A percentile compares a stretch with the other conserved stretches of the same genome.
phyloP scores from a whole-genome alignment of 257 asterid species.

The Primulina eburnea region DNA sequence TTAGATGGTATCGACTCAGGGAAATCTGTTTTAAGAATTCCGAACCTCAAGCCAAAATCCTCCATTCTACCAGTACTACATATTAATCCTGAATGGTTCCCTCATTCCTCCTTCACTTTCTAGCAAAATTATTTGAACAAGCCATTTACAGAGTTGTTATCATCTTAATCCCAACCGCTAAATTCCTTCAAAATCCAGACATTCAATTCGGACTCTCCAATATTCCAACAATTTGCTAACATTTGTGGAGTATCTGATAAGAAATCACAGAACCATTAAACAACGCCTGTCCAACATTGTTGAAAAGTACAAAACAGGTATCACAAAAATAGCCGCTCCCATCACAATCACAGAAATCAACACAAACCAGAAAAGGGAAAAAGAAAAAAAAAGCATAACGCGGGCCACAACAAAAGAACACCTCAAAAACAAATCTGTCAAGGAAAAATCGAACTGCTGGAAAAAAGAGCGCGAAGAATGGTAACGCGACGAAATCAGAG shows the following conservation, averaged over 20 bases:
- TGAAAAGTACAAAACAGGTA: conserved; percentile 13
- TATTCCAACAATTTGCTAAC: no score
- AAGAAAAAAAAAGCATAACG: conserved; percentile 24
- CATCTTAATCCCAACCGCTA: neutral
- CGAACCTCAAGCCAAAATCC: no score
- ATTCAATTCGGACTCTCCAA: neutral
- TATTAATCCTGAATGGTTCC: no score
- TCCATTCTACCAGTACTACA: no score
- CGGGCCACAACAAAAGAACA: neutral
- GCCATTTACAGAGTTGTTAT: neutral
- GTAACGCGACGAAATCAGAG: conserved; percentile 44
- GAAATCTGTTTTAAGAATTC: no score
- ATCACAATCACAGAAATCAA: conserved; percentile 1
- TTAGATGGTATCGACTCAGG: no score
- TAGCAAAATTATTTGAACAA: neutral
- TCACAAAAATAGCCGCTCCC: neutral
- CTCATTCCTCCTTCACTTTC: no score
- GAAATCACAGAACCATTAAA: no score
- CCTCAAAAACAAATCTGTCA: no score
- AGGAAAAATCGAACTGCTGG: no score
- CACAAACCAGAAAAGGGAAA: neutral
- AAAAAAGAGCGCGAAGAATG: no score
- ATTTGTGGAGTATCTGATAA: no score
- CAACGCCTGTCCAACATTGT: neutral
- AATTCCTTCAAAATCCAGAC: conserved; percentile 11